Percentiles rank a stretch among this genome's conserved stretches.
These are phyloP conservation scores for Aspergillus nomiae DNA, from an alignment of 2,329 filamentous ascomycete species.

Conservation along the genomic window DNA sequence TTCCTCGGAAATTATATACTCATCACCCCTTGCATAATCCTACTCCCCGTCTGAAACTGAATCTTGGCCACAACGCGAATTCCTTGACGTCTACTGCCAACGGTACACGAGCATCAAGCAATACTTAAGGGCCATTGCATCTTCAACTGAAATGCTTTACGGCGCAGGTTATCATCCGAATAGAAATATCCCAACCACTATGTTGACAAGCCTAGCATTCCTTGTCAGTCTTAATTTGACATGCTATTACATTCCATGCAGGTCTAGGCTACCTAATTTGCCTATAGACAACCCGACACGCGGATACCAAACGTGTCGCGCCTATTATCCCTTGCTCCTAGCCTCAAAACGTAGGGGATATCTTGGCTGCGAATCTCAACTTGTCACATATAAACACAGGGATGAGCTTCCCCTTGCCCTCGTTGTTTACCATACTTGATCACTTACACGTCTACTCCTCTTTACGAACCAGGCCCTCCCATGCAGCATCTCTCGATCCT, in stretches of 20 bases:
- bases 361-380: background rate
- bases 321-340: background rate
- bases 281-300: background rate
- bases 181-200: background rate
- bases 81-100: background rate
- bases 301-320: background rate
- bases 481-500: background rate
- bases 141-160: background rate
- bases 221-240: background rate
- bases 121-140: background rate
- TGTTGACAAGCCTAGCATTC: background rate
- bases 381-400: background rate
- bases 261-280: background rate
- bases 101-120: background rate
- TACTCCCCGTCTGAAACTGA: background rate
- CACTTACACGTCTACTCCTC: background rate
- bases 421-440: background rate
- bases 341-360: background rate
- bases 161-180: too few relatives aligned
- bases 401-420: background rate
- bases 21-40: background rate
- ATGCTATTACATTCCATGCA: background rate
- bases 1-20: background rate
- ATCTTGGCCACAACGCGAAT: background rate
- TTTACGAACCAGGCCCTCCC: background rate